Base-by-base conservation (phyloP, 129 eudicot genomes). In the Flaveria trinervia region DNA sequence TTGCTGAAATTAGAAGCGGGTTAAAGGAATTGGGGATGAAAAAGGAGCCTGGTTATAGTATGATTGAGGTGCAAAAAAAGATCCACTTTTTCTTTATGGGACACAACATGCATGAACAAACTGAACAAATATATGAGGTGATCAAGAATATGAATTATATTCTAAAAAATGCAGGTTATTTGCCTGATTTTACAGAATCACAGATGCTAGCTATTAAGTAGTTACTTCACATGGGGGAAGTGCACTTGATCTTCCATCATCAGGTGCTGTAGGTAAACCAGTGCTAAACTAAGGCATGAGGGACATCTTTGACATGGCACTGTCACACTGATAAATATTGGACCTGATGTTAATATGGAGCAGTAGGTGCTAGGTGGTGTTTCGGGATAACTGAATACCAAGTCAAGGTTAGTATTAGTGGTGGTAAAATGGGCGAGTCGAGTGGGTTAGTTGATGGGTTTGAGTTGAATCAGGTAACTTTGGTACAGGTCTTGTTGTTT, bases 1-100 rank as follows among this genome's bases (percentile, higher is more conserved):
- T 91, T 59, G 91, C 96, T 7, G 88, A 89, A 62, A 79, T 91
- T 78, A 87, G 98, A 86, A 88, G 88, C 30, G 84, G 77, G 33
- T 81, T 91, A 88, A 91, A 84, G 82, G 92, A 85, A 39, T 78
- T 72, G 30, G 93, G 93, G 67, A 70, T 91, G 81, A 89, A 82
- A 81, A 93, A 89, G 84, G 98, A 91, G 75, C 98, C 96, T 39
- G 96, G 91, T 49, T 91, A 84, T 77, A 93, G 98, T 80, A 91
- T 86, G 97, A 93, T 93, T 83, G 98, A 93, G 88, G 86, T 91
- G 70, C 93, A 89, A 77, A 89, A 68, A 41, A 85, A 83, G 84
- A 86, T 65, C 33, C 91, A 93, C 55, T 79, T 78, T 80, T 93
- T 93, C 86, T 89, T 76, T 83, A 93, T 82, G 97, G 92, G 84